Evolutionary conservation across 2,329 filamentous ascomycete genomes (phyloP).

Genomic region (Fusarium longipes): DNA sequence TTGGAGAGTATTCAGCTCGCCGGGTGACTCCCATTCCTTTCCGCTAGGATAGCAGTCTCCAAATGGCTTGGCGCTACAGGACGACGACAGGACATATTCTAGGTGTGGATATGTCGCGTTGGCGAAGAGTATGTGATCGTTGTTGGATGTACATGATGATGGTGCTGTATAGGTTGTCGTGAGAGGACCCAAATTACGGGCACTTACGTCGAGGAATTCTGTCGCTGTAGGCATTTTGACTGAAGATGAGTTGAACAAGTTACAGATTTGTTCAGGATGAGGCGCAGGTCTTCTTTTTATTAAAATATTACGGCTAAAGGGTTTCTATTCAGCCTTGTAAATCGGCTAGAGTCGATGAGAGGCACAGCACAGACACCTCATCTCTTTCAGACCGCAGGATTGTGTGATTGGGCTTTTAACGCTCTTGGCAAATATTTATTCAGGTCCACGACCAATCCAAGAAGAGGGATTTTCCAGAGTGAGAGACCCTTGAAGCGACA

Average conservation of each 20-base stretch:
- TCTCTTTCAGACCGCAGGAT: fast-evolving
- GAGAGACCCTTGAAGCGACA: not conserved
- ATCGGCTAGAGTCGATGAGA: not conserved
- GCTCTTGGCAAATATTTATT: not conserved
- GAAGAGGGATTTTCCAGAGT: fast-evolving
- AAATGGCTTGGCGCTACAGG: not conserved
- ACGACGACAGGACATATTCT: fast-evolving
- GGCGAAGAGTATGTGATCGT: not conserved
- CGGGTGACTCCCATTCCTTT: fast-evolving
- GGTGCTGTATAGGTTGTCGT: conserved; percentile 6
- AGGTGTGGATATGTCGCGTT: not conserved
- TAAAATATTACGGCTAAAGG: not conserved
- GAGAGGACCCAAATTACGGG: conserved; percentile 1
- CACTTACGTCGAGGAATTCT: not conserved
- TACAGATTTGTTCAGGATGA: too few relatives aligned
- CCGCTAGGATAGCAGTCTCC: conserved; percentile 1
- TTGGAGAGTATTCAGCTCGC: not conserved
- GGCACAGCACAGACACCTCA: not conserved
- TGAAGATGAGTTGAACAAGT: too few relatives aligned
- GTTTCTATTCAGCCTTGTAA: not conserved
- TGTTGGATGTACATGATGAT: not conserved
- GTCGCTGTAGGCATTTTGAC: conserved; percentile 1
- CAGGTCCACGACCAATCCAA: not conserved
- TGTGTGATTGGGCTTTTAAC: too few relatives aligned
- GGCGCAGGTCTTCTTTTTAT: not conserved